phyloP scores from a whole-genome alignment of 495 filamentous ascomycete genomes.

The Podospora anserina region DNA sequence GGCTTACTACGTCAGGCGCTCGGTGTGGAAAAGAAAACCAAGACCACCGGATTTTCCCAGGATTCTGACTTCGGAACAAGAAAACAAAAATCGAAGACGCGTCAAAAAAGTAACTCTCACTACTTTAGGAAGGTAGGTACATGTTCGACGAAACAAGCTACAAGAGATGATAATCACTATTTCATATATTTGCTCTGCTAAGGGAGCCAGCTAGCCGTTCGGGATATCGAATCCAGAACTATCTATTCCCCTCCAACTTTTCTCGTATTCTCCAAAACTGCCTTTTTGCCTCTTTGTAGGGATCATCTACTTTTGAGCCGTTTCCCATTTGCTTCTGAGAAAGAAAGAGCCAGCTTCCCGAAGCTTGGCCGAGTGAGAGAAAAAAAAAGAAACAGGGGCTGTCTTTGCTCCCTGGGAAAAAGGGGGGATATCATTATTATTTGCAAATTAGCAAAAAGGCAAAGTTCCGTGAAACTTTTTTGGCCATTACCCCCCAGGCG shows the following conservation, averaged over 20 bases:
- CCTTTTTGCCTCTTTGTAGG: not conserved
- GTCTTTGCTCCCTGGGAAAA: too few relatives aligned
- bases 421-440: not conserved
- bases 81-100: not conserved
- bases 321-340: not conserved
- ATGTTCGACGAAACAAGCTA: not conserved
- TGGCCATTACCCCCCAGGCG: too few relatives aligned
- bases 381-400: not conserved
- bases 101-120: not conserved
- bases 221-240: not conserved
- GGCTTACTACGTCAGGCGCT: too few relatives aligned
- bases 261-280: not conserved
- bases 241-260: not conserved
- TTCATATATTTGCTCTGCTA: not conserved
- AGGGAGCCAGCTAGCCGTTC: not conserved
- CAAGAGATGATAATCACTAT: not conserved
- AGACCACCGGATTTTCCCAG: too few relatives aligned
- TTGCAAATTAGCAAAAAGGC: too few relatives aligned
- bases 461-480: too few relatives aligned
- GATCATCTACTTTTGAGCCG: not conserved
- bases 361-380: not conserved
- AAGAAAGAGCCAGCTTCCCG: not conserved
- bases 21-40: too few relatives aligned
- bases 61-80: not conserved
- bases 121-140: not conserved